Percentiles rank a stretch among this genome's conserved stretches.
Conservation (phyloP, 768 basidiomycete species). For the Suillus variegatus region DNA sequence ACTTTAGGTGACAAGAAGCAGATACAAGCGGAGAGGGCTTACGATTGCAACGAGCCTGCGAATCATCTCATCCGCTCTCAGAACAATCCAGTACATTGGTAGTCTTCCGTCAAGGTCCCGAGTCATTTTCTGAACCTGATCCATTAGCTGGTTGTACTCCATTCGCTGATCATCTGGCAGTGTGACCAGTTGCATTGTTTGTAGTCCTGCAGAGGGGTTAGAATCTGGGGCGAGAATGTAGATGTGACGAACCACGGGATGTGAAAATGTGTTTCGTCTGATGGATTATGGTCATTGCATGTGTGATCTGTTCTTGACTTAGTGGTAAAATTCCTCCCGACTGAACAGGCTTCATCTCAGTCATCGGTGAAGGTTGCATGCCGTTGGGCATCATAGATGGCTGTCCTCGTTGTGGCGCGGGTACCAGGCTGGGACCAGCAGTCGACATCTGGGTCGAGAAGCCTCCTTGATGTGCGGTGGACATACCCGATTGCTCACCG, state of each 20-base stretch:
- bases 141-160: slow-evolving; percentile 54
- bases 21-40: slow-evolving; percentile 30
- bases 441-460: slow-evolving; percentile 4
- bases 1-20: slow-evolving; percentile 14
- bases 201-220: slow-evolving; percentile 34
- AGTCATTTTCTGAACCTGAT: slow-evolving; percentile 46
- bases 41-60: slow-evolving; percentile 58
- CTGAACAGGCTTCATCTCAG: slow-evolving; percentile 2
- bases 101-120: slow-evolving; percentile 54
- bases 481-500: slow-evolving; percentile 18
- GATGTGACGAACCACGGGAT: slow-evolving; percentile 28
- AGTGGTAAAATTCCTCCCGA: slow-evolving; percentile 8
- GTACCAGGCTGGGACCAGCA: neutral
- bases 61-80: slow-evolving; percentile 50
- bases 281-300: slow-evolving; percentile 27
- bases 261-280: slow-evolving; percentile 37
- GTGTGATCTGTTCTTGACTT: slow-evolving; percentile 36
- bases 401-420: neutral
- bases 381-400: neutral
- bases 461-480: slow-evolving; percentile 9
- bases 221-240: slow-evolving; percentile 13
- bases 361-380: neutral
- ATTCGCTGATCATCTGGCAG: slow-evolving; percentile 54
- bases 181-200: slow-evolving; percentile 35
- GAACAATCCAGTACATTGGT: slow-evolving; percentile 43